Percentiles rank a stretch among this genome's conserved stretches.
phyloP scores from a whole-genome alignment of 441 rosid species.

The Euphorbia schlechtendalii region DNA sequence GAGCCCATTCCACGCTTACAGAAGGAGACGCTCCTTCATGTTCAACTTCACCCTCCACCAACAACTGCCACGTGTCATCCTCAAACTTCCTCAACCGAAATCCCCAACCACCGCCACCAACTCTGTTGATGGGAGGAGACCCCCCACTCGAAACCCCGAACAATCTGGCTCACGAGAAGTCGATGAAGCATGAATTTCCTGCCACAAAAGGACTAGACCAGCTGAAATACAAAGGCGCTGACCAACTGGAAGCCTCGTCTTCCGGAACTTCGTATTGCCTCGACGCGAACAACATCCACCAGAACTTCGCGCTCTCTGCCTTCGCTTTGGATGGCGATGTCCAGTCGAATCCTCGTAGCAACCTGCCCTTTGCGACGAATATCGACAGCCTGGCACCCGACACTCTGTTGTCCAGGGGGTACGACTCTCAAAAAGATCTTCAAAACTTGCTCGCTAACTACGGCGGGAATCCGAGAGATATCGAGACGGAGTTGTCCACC shows the following conservation, averaged over 20 bases:
- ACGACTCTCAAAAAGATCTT: conserved; percentile 88
- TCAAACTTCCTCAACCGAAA: conserved; percentile 57
- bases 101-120: conserved; percentile 61
- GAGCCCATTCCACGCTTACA: conserved; percentile 58
- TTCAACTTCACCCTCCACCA: conserved; percentile 88
- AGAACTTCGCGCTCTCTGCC: conserved; percentile 54
- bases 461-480: conserved; percentile 68
- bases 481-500: conserved; percentile 88
- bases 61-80: conserved; percentile 69
- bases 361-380: conserved; percentile 54
- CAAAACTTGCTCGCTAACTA: conserved; percentile 82
- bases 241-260: conserved; percentile 85
- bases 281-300: conserved; percentile 67
- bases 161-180: conserved; percentile 59
- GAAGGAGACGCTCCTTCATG: conserved; percentile 94
- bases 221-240: conserved; percentile 61
- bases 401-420: conserved; percentile 64
- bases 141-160: conserved; percentile 43
- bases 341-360: conserved; percentile 63
- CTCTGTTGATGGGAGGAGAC: conserved; percentile 43
- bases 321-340: conserved; percentile 71
- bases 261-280: conserved; percentile 95
- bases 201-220: conserved; percentile 48
- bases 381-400: conserved; percentile 70
- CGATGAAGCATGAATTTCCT: conserved; percentile 52